phyloP scores from a whole-genome alignment of 441 rosid genomes.

The Lepidium campestre region DNA sequence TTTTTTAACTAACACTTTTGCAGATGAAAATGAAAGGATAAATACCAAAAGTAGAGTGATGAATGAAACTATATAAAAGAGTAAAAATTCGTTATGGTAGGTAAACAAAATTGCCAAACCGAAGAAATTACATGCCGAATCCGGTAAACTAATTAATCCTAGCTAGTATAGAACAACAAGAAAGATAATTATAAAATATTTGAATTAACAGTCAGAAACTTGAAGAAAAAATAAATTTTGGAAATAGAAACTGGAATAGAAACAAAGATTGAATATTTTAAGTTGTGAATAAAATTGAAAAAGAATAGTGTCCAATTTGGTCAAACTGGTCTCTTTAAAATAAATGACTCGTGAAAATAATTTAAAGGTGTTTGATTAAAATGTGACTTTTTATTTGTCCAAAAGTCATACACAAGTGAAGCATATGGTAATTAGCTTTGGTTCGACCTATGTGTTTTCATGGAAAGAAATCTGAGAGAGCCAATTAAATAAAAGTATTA shows the following conservation, averaged over 20 bases:
- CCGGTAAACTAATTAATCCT: background rate
- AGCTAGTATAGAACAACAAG: background rate
- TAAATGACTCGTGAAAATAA: too few relatives aligned
- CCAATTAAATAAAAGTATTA: background rate
- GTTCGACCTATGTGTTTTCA: background rate
- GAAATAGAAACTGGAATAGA: too few relatives aligned
- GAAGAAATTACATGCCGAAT: constrained; percentile 21
- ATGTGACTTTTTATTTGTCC: too few relatives aligned
- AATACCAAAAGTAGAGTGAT: background rate
- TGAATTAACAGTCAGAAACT: too few relatives aligned
- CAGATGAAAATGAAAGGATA: background rate
- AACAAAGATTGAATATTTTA: too few relatives aligned
- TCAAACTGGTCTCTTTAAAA: too few relatives aligned
- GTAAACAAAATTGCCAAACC: constrained; percentile 37
- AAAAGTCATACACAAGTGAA: too few relatives aligned
- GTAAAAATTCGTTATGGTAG: constrained; percentile 35
- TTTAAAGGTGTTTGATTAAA: too few relatives aligned
- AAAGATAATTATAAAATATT: background rate
- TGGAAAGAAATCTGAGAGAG: background rate
- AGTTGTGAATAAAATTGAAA: too few relatives aligned
- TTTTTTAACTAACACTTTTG: background rate
- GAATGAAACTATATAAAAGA: background rate
- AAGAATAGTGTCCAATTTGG: too few relatives aligned
- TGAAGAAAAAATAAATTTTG: too few relatives aligned
- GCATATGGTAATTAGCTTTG: too few relatives aligned